These are phyloP conservation scores for Candida pseudocylindracea DNA, from an alignment of 1,139 yeast species.

Conservation along the genomic window DNA sequence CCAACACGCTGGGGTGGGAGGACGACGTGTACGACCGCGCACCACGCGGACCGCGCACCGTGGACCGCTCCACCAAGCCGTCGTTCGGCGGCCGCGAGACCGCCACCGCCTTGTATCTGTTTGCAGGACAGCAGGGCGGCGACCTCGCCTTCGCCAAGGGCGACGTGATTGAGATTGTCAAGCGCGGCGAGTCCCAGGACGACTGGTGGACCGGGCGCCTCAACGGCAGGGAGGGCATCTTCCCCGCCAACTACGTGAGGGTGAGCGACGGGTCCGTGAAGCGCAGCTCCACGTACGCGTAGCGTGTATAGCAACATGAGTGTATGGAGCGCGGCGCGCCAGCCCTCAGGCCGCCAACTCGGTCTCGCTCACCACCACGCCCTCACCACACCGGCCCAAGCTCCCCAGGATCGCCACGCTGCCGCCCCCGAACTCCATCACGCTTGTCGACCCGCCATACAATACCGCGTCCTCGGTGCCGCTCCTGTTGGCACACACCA, in stretches of 20 bases:
- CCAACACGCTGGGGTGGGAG: constrained; percentile 26
- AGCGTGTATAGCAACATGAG: too few relatives aligned
- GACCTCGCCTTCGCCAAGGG: constrained; percentile 88
- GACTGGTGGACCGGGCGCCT: constrained; percentile 98
- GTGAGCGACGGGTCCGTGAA: constrained; percentile 10
- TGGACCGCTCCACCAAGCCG: constrained; percentile 27
- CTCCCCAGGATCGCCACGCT: too few relatives aligned
- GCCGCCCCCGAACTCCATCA: too few relatives aligned
- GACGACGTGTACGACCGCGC: constrained; percentile 56
- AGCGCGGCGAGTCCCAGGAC: constrained; percentile 69
- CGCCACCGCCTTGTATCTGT: constrained; percentile 60
- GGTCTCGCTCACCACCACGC: too few relatives aligned
- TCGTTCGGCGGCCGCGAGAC: constrained; percentile 19
- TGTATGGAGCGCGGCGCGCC: too few relatives aligned
- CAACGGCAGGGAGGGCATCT: constrained; percentile 70
- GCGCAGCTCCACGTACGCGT: too few relatives aligned
- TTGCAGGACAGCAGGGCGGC: constrained; percentile 80
- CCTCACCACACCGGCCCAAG: too few relatives aligned
- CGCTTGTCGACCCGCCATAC: too few relatives aligned
- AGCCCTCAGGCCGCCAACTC: too few relatives aligned
- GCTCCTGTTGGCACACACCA: too few relatives aligned
- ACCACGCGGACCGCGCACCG: constrained; percentile 10
- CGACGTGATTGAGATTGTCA: constrained; percentile 74
- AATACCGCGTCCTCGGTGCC: too few relatives aligned
- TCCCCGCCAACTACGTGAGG: constrained; percentile 94